Evolutionary conservation across 192 early-diverging fungal genomes (phyloP).

Genomic region (Pilaira anomala): DNA sequence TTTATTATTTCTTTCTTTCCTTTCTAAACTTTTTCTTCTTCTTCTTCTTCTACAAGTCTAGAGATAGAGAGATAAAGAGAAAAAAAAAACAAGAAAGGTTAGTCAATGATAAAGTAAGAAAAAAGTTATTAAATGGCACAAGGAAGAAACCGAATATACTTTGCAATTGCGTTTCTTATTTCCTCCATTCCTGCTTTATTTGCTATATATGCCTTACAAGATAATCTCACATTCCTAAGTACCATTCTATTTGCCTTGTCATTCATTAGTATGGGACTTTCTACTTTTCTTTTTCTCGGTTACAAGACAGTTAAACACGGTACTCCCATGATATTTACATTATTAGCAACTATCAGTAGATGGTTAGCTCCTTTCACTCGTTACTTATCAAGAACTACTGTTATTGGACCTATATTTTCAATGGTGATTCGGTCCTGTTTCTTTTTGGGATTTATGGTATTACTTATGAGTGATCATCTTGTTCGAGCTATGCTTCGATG

Average conservation of each 20-base stretch:
- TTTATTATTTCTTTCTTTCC: too few species aligned
- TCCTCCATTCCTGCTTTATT: slow-evolving; percentile 12
- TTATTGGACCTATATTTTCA: slow-evolving; percentile 23
- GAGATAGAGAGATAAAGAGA: too few species aligned
- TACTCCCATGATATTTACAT: slow-evolving; percentile 18
- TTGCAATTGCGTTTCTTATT: slow-evolving; percentile 14
- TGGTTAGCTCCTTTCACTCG: slow-evolving; percentile 18
- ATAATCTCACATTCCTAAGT: slow-evolving; percentile 14
- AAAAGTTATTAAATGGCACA: slow-evolving; percentile 18
- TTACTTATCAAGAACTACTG: slow-evolving; percentile 14
- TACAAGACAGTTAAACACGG: slow-evolving; percentile 25
- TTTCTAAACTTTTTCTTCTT: too few species aligned
- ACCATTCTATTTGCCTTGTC: slow-evolving; percentile 18
- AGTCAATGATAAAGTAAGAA: too few species aligned
- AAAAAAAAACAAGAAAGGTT: too few species aligned
- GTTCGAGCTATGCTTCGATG: slow-evolving; percentile 22
- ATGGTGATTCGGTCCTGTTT: slow-evolving; percentile 24
- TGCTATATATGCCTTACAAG: slow-evolving; percentile 15
- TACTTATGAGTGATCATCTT: slow-evolving; percentile 25
- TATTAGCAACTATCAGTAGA: slow-evolving; percentile 12
- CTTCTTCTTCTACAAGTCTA: too few species aligned
- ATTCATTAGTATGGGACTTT: slow-evolving; percentile 15
- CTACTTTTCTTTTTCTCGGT: slow-evolving; percentile 20
- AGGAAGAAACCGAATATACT: slow-evolving; percentile 31
- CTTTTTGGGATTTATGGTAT: slow-evolving; percentile 27